Base-by-base conservation (phyloP, 352 stramenopile species). In the Globisporangium viniferum region DNA sequence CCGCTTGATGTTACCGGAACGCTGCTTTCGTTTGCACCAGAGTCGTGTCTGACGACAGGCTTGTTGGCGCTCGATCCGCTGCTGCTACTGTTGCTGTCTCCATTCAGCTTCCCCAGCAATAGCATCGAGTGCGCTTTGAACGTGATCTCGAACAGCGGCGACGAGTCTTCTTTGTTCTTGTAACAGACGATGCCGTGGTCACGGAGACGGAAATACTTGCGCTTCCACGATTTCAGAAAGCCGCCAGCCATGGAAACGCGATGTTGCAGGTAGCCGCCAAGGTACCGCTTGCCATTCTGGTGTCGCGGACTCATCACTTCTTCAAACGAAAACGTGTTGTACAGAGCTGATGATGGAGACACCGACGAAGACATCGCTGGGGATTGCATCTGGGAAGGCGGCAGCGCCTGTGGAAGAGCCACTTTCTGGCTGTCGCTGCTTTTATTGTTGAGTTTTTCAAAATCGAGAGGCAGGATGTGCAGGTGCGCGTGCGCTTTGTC, bases 111-210 rank as follows among this genome's bases (percentile, higher is more conserved):
- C 12, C 81, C 79, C 9, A 75, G 54, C 39, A 69, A 24, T 24
- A 88, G 59, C 1, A 81, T 35, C 29, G 81, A 88, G 20, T 88
- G 72, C 24, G 64, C 63, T 5, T 72, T 82, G 41, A 92, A 94
- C 14, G 74, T 67, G 58, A 92, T 75, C 62, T 91, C 76, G 65
- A 92, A 90, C 22, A 92, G 68, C 49, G 80, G 80, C 46, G 67
- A 68, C 0, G 80, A 62, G 10, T 77, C 72, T 5, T 91, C 80
- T 12, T 78, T 59, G 20, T 77, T 63, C 67, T 81, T 81, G 73
- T 84, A 92, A 63, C 86, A 91, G 55, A 92, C 61, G 15, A 92
- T 27, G 59, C 82, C 81, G 59, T 90, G 80, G 49, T 92, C 82
- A 15, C 80, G 72, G 49, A 92, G 70, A 2, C 86, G 76, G 69